Evolutionary conservation across 768 basidiomycete species (phyloP).

Genomic region (Podaxis sp.): DNA sequence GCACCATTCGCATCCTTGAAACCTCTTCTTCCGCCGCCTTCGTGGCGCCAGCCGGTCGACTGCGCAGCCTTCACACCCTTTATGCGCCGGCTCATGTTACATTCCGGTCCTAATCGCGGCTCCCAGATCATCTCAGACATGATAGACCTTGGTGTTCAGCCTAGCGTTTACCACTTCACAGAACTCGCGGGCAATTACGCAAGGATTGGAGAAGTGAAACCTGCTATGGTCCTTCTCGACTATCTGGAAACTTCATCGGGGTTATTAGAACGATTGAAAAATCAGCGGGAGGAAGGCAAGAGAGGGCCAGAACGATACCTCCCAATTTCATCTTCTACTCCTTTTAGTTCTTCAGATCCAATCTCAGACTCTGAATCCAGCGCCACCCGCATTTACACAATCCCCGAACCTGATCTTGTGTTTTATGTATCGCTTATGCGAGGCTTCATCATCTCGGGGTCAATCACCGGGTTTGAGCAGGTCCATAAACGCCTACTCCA

Average conservation of each 20-base stretch:
- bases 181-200: conserved; percentile 48
- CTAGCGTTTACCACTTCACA: conserved; percentile 47
- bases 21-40: conserved; percentile 26
- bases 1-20: conserved; percentile 14
- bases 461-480: conserved; percentile 27
- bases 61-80: conserved; percentile 51
- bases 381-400: neutral
- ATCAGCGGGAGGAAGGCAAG: neutral
- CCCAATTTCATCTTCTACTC: neutral
- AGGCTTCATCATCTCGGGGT: conserved; percentile 31
- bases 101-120: conserved; percentile 30
- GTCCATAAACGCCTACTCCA: conserved; percentile 25
- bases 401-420: conserved; percentile 26
- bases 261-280: neutral
- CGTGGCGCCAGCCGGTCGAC: conserved; percentile 26
- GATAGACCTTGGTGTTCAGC: conserved; percentile 41
- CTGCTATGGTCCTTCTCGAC: conserved; percentile 41
- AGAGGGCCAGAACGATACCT: neutral
- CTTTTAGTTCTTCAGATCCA: conserved; percentile 9
- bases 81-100: conserved; percentile 36
- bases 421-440: conserved; percentile 36
- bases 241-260: conserved; percentile 30
- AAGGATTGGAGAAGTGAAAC: conserved; percentile 28
- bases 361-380: neutral
- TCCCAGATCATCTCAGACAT: conserved; percentile 51